Percentiles rank a stretch among this genome's conserved stretches.
Conservation (phyloP, 2,329 filamentous ascomycete genomes). For the Colletotrichum caudatum region DNA sequence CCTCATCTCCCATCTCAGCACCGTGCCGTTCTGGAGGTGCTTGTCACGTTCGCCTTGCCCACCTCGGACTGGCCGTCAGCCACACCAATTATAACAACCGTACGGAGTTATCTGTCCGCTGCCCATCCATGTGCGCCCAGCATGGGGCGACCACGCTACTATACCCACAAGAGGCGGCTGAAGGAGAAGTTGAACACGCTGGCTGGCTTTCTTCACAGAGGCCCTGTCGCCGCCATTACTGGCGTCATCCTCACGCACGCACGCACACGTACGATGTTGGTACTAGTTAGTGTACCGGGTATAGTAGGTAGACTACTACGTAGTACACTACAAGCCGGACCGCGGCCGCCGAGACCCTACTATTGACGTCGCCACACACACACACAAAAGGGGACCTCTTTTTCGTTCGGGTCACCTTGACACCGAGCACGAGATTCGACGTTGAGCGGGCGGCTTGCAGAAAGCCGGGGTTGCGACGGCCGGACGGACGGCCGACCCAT, state of each 20-base stretch:
- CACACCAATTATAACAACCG: background rate
- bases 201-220: conserved; percentile 4
- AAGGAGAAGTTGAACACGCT: conserved; percentile 18
- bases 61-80: conserved; percentile 30
- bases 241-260: background rate
- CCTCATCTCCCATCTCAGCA: conserved; percentile 15
- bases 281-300: no score
- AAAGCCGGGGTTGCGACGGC: background rate
- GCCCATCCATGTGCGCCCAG: background rate
- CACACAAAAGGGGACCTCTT: background rate
- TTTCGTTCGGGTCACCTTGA: conserved; percentile 2
- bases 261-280: no score
- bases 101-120: background rate
- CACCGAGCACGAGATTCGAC: conserved; percentile 8
- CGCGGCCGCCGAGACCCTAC: conserved; percentile 8
- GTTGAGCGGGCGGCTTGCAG: background rate
- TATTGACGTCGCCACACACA: conserved; percentile 6
- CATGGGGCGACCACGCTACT: conserved; percentile 6
- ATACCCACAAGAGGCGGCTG: conserved; percentile 14
- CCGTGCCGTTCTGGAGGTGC: background rate
- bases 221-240: background rate
- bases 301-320: no score
- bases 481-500: background rate
- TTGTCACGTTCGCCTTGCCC: conserved; percentile 29
- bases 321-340: background rate